Conservation (phyloP, 345 rosid genomes). For the Populus pruinosa region DNA sequence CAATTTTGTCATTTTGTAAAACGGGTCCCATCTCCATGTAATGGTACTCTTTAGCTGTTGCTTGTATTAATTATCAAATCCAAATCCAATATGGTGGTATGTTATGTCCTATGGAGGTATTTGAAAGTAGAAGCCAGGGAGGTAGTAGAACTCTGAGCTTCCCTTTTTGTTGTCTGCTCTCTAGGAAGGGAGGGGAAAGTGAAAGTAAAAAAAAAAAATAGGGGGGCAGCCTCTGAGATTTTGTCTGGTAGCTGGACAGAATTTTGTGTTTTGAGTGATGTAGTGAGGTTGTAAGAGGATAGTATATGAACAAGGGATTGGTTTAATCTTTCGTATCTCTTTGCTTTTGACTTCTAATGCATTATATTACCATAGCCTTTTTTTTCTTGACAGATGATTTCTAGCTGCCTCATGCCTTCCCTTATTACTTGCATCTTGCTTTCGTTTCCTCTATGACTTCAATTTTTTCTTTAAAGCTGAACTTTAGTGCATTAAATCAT, state of each 20-base stretch:
- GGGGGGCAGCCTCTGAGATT: constrained; percentile 25
- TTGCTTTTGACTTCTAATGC: constrained; percentile 12
- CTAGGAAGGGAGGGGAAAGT: neutral
- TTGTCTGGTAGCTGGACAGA: constrained; percentile 36
- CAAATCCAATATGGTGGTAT: neutral
- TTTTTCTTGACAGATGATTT: neutral
- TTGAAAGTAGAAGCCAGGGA: too few species aligned
- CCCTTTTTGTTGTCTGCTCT: constrained; percentile 21
- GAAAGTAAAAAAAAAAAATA: neutral
- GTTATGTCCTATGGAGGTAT: neutral
- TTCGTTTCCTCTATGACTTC: neutral
- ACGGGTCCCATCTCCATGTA: constrained; percentile 22
- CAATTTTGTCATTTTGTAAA: constrained; percentile 26
- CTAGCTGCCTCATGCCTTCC: neutral
- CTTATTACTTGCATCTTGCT: neutral
- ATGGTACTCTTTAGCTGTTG: constrained; percentile 14
- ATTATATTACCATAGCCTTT: neutral
- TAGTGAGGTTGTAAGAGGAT: constrained; percentile 12
- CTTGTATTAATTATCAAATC: constrained; percentile 7
- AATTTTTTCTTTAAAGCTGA: neutral
- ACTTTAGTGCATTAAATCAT: too few species aligned
- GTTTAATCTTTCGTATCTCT: neutral
- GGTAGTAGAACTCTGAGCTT: constrained; percentile 21
- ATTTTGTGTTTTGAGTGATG: constrained; percentile 21
- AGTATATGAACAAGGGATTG: constrained; percentile 5